Evolutionary conservation across 1,284 basidiomycete species (phyloP), one percentile per base, ranked within the genome.

Genomic region (Phlebopus sp.): DNA sequence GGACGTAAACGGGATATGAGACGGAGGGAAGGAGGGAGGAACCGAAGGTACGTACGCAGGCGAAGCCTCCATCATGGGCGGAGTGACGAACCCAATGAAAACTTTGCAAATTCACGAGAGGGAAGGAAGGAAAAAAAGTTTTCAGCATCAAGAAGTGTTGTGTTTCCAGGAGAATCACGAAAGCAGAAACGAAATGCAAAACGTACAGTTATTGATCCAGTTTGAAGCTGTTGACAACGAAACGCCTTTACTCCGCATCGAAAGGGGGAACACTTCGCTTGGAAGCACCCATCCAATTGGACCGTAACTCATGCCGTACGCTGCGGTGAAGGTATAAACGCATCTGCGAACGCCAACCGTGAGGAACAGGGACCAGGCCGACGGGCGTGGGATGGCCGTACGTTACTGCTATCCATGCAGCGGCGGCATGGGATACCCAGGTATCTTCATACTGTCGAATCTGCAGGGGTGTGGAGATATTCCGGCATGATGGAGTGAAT

Each of bases 271-370:
- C 18, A 95, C 84, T 67, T 92, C 90, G 54, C 79, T 82, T 0
- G 87, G 84, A 2, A 91, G 74, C 1, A 91, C 80, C 90, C 92
- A 95, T 10, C 84, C 88, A 55, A 91, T 81, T 2, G 92, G 92
- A 1, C 92, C 92, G 62, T 90, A 85, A 32, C 87, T 90, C 37
- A 84, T 69, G 2, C 91, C 90, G 63, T 92, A 95, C 21, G 86
- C 84, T 47, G 81, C 82, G 23, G 90, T 92, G 70, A 92, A 94
- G 9, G 77, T 59, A 63, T 90, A 92, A 38, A 89, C 78, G 45
- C 77, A 81, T 45, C 84, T 86, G 55, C 54, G 55, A 56, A 9
- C 21, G 46, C 25, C 39, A 37, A 38, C 32, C 34, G 46, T 21
- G 44, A 51, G 44, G 15, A 44, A 48, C 47, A 40, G 17, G 29